phyloP scores from a whole-genome alignment of 208 protist genomes.

The Crithidia thermophila region DNA sequence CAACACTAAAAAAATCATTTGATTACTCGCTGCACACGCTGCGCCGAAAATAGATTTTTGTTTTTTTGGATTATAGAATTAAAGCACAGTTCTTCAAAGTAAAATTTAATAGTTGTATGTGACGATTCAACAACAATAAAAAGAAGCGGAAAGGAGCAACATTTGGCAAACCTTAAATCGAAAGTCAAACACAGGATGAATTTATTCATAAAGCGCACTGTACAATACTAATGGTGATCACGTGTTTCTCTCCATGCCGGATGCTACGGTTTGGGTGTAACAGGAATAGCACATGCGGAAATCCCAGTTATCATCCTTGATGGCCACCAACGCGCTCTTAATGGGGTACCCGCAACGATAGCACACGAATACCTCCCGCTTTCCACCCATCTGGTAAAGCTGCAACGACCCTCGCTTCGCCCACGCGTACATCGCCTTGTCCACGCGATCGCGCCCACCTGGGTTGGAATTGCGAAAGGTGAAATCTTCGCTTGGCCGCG shows the following conservation, averaged over 20 bases:
- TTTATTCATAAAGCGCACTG: background rate
- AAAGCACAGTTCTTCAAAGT: no score
- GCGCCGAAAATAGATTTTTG: no score
- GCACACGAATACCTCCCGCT: conserved; percentile 79
- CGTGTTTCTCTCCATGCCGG: conserved; percentile 76
- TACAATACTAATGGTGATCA: conserved; percentile 12
- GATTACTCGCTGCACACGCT: no score
- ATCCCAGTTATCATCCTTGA: conserved; percentile 90
- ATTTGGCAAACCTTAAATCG: background rate
- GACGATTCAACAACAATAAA: background rate
- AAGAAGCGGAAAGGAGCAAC: no score
- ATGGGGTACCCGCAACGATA: conserved; percentile 88
- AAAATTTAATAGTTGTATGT: no score
- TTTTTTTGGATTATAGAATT: background rate
- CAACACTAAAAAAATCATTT: no score
- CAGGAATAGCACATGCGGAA: conserved; percentile 91
- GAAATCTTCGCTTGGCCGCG: conserved; percentile 67
- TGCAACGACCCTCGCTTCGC: conserved; percentile 59
- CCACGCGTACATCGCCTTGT: conserved; percentile 84
- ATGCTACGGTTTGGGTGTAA: conserved; percentile 57
- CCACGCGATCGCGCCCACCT: conserved; percentile 33
- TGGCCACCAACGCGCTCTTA: conserved; percentile 67
- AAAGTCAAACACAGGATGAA: background rate
- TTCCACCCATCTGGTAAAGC: conserved; percentile 78
- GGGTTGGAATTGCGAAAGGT: conserved; percentile 37